Base-by-base conservation (phyloP, 2,329 filamentous ascomycete genomes). In the Neophaeococcomyces mojaviensis region DNA sequence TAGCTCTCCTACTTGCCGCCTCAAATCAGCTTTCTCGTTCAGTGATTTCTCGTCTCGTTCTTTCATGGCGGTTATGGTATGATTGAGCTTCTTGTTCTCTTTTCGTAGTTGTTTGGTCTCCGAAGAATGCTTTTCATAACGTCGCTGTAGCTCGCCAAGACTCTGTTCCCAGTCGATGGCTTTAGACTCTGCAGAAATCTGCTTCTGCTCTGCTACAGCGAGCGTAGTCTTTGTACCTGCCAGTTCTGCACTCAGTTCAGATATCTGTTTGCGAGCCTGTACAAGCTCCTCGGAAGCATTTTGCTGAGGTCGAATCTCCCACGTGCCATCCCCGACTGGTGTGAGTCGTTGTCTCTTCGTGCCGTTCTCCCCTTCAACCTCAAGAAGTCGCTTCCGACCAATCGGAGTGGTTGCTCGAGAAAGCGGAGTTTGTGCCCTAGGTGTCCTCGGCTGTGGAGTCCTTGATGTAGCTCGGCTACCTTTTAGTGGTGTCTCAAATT, bases 281-380 rank as follows among this genome's bases (percentile, higher is more conserved):
- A 19, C 32, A 6, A 44, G 20, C 16, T 44, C 41, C 9, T 37
- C 33, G 5, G 22, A 28, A 13, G 19, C 8, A 13, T 7, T 37
- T 12, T 31, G 18, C 4, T 32, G 3, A 10, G 61, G 63, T 20
- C 67, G 62, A 4, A 61, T 64, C 15, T 65, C 50, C 43, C 68
- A 65, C 20, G 60, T 65, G 8, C 57, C 48, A 34, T 66, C 62
- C 50, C 64, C 61, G n/a, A 60, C 54, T 12, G 55, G 51, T 5
- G 61, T 64, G 28, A 68, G 51, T 22, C 65, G 61, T 39, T 61
- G 62, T 28, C 68, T 59, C 52, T 72, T 72, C 7, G 61, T 55
- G 3, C 52, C 46, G 30, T 58, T 58, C 16, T 56, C 57, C 9
- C 56, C 57, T 28, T 63, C 52, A 58, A 53, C 49, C 30, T 60